Conservation (phyloP, 1,139 yeast genomes). For the Trichomonascaceae sp. region DNA sequence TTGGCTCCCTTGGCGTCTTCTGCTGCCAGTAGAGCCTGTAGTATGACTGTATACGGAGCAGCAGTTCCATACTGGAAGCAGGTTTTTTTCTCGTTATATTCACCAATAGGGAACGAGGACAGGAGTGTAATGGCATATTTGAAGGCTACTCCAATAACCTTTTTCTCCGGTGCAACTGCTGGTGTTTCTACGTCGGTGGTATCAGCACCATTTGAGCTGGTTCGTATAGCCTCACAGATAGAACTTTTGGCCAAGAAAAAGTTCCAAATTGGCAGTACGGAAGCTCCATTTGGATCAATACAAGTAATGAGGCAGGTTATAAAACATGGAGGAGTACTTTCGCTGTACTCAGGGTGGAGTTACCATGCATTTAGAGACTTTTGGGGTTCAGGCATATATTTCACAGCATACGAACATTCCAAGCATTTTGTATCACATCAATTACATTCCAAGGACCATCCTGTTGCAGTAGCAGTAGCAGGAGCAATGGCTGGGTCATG, state of each 20-base stretch:
- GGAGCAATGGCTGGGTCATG: slow-evolving; percentile 78
- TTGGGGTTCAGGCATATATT: slow-evolving; percentile 66
- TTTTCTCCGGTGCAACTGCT: slow-evolving; percentile 58
- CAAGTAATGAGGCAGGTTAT: slow-evolving; percentile 48
- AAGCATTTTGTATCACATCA: slow-evolving; percentile 34
- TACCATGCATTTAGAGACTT: slow-evolving; percentile 45
- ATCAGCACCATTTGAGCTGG: slow-evolving; percentile 83
- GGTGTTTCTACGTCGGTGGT: slow-evolving; percentile 61
- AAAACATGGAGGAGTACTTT: slow-evolving; percentile 51
- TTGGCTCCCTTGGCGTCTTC: slow-evolving; percentile 27
- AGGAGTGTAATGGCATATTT: slow-evolving; percentile 29
- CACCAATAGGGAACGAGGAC: slow-evolving; percentile 14
- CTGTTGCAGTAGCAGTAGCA: slow-evolving; percentile 48
- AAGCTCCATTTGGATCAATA: slow-evolving; percentile 39
- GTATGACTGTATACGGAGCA: slow-evolving; percentile 59
- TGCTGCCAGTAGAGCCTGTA: slow-evolving; percentile 29
- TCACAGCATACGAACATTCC: slow-evolving; percentile 66
- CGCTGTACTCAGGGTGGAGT: slow-evolving; percentile 62
- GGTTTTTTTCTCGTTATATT: slow-evolving; percentile 21
- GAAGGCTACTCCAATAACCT: slow-evolving; percentile 59
- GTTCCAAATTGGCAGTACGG: slow-evolving; percentile 5
- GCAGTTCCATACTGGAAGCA: slow-evolving; percentile 42
- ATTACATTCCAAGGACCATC: slow-evolving; percentile 29
- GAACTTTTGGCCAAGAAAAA: slow-evolving; percentile 22
- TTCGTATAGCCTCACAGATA: slow-evolving; percentile 75